Percentiles rank a stretch among this genome's conserved stretches.
These are phyloP conservation scores for Globisporangium echinulatum DNA, from an alignment of 352 stramenopile genomes.

Conservation along the genomic window DNA sequence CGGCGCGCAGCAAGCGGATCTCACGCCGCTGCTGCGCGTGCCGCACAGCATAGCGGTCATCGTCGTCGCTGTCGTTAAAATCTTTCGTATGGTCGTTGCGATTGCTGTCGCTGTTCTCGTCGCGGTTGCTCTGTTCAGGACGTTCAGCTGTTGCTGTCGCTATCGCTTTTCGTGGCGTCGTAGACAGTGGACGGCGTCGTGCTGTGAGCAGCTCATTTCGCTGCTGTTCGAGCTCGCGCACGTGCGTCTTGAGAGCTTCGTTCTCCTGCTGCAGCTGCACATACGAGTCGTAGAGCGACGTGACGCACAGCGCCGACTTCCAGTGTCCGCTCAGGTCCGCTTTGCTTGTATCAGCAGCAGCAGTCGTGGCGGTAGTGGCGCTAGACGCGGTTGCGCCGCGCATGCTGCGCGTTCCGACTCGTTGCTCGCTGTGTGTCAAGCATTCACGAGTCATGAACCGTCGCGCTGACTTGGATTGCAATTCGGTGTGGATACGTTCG, in stretches of 20 bases:
- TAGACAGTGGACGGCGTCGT: slow-evolving; percentile 1
- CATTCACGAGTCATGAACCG: not conserved
- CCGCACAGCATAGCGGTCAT: not conserved
- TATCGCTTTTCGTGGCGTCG: not conserved
- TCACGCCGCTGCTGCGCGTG: slow-evolving; percentile 29
- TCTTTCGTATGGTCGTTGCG: slow-evolving; percentile 12
- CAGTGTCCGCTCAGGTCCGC: slow-evolving; percentile 35
- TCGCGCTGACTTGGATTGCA: not conserved
- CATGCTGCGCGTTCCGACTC: not conserved
- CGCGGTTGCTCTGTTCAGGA: slow-evolving; percentile 1
- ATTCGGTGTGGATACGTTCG: not conserved
- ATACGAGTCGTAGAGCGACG: slow-evolving; percentile 72
- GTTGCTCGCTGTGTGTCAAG: not conserved
- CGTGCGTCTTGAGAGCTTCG: slow-evolving; percentile 26
- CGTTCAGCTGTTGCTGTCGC: not conserved
- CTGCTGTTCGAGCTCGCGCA: slow-evolving; percentile 19
- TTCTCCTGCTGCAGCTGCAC: slow-evolving; percentile 54
- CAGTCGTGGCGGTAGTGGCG: not conserved
- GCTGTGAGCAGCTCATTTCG: slow-evolving; percentile 24
- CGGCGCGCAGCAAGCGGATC: slow-evolving; percentile 37
- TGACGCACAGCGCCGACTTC: slow-evolving; percentile 71
- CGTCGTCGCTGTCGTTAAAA: slow-evolving; percentile 17
- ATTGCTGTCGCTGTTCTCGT: slow-evolving; percentile 15
- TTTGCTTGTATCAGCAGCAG: not conserved
- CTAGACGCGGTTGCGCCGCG: not conserved